These are phyloP conservation scores for Fusarium illudens DNA, from an alignment of 2,329 filamentous ascomycete species.

Conservation along the genomic window DNA sequence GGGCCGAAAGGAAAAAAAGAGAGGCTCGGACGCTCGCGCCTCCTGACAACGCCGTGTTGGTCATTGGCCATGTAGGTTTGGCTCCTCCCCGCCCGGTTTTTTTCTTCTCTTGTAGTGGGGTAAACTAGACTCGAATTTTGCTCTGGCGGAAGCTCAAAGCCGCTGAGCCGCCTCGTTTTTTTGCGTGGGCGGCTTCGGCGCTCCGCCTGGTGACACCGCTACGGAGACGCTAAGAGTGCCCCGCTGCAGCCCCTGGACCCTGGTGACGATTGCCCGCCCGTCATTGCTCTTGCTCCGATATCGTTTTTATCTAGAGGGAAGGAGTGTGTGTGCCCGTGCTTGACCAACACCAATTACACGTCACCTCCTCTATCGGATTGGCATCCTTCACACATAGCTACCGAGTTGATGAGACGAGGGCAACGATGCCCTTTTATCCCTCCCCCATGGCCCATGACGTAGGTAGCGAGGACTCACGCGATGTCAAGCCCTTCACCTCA, in stretches of 20 bases:
- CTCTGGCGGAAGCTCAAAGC: constrained; percentile 20
- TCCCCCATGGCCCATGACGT: not conserved
- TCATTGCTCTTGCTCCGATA: constrained; percentile 29
- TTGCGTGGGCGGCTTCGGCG: constrained; percentile 16
- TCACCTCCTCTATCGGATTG: not conserved
- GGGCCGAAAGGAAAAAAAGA: constrained; percentile 23
- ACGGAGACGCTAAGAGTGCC: constrained; percentile 9
- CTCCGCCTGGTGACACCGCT: constrained; percentile 14
- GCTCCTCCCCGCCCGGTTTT: constrained; percentile 24
- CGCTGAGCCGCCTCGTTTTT: constrained; percentile 15
- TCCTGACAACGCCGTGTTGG: constrained; percentile 38
- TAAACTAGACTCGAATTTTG: constrained; percentile 8
- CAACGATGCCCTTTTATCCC: not conserved
- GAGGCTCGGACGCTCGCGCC: not conserved
- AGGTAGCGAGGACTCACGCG: not conserved
- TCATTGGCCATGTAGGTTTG: constrained; percentile 37
- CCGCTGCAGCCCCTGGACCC: constrained; percentile 31
- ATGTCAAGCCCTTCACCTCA: constrained; percentile 2
- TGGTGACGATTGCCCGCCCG: constrained; percentile 10
- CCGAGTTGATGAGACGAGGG: not conserved
- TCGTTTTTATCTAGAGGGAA: constrained; percentile 32
- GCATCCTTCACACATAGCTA: not conserved
- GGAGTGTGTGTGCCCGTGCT: not conserved
- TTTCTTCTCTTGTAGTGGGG: constrained; percentile 22
- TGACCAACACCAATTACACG: constrained; percentile 33